phyloP scores from a whole-genome alignment of 1,139 yeast species.

The Debaryomyces psychrophilus region DNA sequence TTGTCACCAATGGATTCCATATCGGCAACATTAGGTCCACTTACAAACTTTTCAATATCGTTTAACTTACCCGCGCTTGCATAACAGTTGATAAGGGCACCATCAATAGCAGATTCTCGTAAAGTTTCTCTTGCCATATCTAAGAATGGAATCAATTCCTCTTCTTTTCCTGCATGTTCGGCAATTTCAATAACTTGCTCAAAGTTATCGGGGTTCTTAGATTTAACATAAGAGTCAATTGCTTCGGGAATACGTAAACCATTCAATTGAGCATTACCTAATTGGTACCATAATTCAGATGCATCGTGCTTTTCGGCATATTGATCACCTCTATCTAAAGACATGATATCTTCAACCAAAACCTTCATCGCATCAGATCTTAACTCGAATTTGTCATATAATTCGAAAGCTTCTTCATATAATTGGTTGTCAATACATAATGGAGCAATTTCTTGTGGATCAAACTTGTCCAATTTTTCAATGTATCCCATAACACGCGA shows the following conservation, averaged over 20 bases:
- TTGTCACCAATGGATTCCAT: slow-evolving; percentile 91
- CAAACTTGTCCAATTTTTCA: slow-evolving; percentile 88
- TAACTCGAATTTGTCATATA: slow-evolving; percentile 83
- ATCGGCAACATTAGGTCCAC: slow-evolving; percentile 91
- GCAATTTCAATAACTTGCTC: slow-evolving; percentile 94
- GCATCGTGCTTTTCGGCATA: slow-evolving; percentile 89
- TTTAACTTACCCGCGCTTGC: slow-evolving; percentile 75
- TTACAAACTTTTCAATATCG: slow-evolving; percentile 84
- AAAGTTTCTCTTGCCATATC: slow-evolving; percentile 92
- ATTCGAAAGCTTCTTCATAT: slow-evolving; percentile 92
- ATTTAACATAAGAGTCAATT: slow-evolving; percentile 83
- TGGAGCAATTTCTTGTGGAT: slow-evolving; percentile 92
- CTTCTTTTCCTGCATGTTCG: slow-evolving; percentile 94
- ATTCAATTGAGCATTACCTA: slow-evolving; percentile 94
- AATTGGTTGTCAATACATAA: slow-evolving; percentile 87
- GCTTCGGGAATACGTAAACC: slow-evolving; percentile 94
- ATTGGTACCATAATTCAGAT: slow-evolving; percentile 90
- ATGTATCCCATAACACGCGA: slow-evolving; percentile 81
- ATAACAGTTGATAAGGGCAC: slow-evolving; percentile 84
- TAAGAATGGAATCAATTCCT: slow-evolving; percentile 84
- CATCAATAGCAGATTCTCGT: slow-evolving; percentile 92
- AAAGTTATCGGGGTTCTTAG: slow-evolving; percentile 88
- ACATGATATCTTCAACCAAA: slow-evolving; percentile 88
- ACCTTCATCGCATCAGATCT: slow-evolving; percentile 84
- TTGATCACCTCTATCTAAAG: slow-evolving; percentile 91